Conservation (phyloP, 106 monocot genomes). For the Posidonia australis region DNA sequence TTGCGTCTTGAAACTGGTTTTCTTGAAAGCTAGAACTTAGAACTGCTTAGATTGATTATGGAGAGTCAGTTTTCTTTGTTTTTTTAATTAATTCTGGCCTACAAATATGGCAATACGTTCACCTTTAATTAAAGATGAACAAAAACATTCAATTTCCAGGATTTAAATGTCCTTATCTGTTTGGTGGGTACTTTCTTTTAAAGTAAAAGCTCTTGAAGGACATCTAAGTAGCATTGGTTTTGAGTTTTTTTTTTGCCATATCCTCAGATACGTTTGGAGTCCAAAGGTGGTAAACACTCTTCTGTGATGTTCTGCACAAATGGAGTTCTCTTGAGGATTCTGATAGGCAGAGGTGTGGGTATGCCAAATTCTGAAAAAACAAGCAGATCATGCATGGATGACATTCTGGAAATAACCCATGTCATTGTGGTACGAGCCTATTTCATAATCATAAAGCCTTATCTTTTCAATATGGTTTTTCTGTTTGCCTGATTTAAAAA, state of each 20-base stretch:
- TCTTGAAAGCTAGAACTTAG: too few species aligned
- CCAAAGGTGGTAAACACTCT: conserved; percentile 82
- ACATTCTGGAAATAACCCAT: conserved; percentile 55
- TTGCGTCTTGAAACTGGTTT: too few species aligned
- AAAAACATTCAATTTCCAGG: neutral
- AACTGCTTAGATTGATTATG: too few species aligned
- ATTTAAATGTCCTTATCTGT: neutral
- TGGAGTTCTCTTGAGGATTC: conserved; percentile 72
- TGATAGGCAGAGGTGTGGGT: conserved; percentile 58
- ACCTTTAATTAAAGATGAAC: neutral
- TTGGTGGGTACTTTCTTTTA: neutral
- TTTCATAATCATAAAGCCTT: neutral
- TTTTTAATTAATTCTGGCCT: too few species aligned
- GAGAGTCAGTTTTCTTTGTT: too few species aligned
- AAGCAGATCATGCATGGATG: conserved; percentile 26
- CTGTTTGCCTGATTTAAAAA: too few species aligned
- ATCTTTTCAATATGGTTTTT: too few species aligned
- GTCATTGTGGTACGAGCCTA: conserved; percentile 70
- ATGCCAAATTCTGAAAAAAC: conserved; percentile 16
- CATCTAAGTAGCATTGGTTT: neutral
- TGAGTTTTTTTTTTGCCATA: neutral
- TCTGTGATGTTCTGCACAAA: conserved; percentile 99
- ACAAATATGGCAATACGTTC: too few species aligned
- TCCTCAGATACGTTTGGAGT: conserved; percentile 80
- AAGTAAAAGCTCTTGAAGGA: neutral